Percentiles rank a stretch among this genome's conserved stretches.
phyloP scores from a whole-genome alignment of 495 filamentous ascomycete species.

The Xylaria palmicola region DNA sequence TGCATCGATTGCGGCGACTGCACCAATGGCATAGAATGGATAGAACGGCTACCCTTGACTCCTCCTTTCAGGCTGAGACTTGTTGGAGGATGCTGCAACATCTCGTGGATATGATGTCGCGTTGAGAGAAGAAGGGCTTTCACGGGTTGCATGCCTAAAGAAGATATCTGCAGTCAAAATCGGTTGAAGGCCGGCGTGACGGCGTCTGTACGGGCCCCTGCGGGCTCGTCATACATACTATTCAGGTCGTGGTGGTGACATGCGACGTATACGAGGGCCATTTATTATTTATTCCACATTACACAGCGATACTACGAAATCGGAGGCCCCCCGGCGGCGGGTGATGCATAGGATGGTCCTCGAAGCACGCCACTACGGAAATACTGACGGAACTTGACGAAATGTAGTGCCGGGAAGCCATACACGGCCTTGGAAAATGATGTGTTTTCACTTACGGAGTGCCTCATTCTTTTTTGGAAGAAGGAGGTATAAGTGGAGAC shows the following conservation, averaged over 20 bases:
- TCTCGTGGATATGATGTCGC: neutral
- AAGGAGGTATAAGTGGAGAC: neutral
- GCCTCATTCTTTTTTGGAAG: neutral
- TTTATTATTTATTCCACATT: no score
- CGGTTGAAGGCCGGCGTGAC: no score
- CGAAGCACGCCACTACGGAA: slow-evolving; percentile 2
- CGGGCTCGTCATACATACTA: no score
- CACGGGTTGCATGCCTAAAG: neutral
- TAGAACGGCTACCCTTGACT: neutral
- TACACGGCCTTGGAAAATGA: slow-evolving; percentile 1
- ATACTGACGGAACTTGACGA: slow-evolving; percentile 10
- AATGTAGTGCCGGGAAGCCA: neutral
- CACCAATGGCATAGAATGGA: neutral
- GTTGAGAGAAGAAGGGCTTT: neutral
- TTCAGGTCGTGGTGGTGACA: neutral
- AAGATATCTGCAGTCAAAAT: neutral
- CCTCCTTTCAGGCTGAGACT: neutral
- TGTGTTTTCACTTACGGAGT: neutral
- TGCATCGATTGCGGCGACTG: neutral
- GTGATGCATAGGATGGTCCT: no score
- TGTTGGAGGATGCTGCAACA: neutral
- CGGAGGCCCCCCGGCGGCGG: no score
- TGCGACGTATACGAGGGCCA: neutral
- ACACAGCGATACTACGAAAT: no score
- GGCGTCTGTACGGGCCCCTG: no score